phyloP scores from a whole-genome alignment of 768 basidiomycete genomes.

The Phlebiopsis gigantea region DNA sequence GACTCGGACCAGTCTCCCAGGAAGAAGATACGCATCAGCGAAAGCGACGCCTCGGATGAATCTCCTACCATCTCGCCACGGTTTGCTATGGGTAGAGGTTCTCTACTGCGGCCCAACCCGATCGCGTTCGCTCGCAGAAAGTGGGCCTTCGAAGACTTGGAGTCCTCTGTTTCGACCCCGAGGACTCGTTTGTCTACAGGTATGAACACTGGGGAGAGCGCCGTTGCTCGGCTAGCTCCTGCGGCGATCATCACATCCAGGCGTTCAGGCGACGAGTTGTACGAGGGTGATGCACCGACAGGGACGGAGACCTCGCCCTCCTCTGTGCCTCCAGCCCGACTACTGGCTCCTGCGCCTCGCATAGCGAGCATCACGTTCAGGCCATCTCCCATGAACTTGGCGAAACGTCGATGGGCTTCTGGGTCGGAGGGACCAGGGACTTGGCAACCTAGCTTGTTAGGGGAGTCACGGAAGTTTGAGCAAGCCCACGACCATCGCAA shows the following conservation, averaged over 20 bases:
- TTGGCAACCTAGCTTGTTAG: not conserved
- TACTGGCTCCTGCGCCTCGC: not conserved
- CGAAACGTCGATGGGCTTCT: conserved; percentile 23
- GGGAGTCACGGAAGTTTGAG: not conserved
- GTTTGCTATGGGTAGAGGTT: conserved; percentile 12
- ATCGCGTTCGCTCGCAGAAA: conserved; percentile 29
- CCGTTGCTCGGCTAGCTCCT: not conserved
- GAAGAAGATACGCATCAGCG: conserved; percentile 6
- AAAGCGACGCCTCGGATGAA: conserved; percentile 1
- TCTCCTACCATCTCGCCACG: conserved; percentile 11
- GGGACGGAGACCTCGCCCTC: not conserved
- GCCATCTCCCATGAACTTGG: conserved; percentile 25
- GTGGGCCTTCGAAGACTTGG: conserved; percentile 17
- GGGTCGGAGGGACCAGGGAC: not conserved
- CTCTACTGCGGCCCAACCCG: conserved; percentile 26
- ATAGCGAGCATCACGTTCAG: conserved; percentile 16
- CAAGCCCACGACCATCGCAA: not conserved
- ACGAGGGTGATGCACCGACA: not conserved
- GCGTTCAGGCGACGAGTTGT: not conserved
- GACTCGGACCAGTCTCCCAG: conserved; percentile 2
- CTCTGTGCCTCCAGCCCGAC: not conserved
- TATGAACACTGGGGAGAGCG: not conserved
- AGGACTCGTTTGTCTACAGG: not conserved
- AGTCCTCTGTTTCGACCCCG: conserved; percentile 10
- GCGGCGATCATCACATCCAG: not conserved